Evolutionary conservation across 2,329 filamentous ascomycete species (phyloP).

Genomic region (Curvularia spicifera): DNA sequence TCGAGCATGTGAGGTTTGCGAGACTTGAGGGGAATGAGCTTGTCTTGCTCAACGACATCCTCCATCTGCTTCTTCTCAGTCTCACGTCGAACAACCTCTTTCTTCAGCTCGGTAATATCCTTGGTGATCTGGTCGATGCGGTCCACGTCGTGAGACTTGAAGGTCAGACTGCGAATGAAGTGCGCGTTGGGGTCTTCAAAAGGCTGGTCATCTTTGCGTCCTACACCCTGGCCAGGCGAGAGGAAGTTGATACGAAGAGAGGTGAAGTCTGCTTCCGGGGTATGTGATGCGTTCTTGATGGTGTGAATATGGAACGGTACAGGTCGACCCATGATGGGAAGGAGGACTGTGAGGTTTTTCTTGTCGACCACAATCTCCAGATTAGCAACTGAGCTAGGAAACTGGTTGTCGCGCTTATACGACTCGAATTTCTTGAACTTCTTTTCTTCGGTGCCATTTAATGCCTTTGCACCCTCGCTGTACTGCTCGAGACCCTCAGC

Average conservation of each 20-base stretch:
- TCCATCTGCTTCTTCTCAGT: constrained; percentile 99
- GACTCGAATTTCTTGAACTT: constrained; percentile 99
- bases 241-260: constrained; percentile 97
- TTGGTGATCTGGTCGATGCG: constrained; percentile 89
- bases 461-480: constrained; percentile 79
- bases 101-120: constrained; percentile 96
- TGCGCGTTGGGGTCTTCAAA: constrained; percentile 97
- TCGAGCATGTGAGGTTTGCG: constrained; percentile 88
- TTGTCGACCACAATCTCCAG: constrained; percentile 87
- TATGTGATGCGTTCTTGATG: constrained; percentile 99
- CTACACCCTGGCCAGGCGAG: constrained; percentile 95
- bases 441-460: constrained; percentile 92
- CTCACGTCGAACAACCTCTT: constrained; percentile 87
- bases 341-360: constrained; percentile 87
- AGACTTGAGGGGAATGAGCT: constrained; percentile 92
- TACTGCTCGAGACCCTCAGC: constrained; percentile 85
- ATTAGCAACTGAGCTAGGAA: constrained; percentile 82
- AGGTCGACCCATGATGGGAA: constrained; percentile 96
- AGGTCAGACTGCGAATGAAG: constrained; percentile 93
- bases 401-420: constrained; percentile 96
- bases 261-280: constrained; percentile 90
- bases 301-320: constrained; percentile 98
- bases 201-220: constrained; percentile 94
- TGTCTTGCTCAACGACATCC: constrained; percentile 98
- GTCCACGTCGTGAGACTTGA: constrained; percentile 87